Evolutionary conservation across 345 rosid genomes (phyloP).

Genomic region (Salix suchowensis): DNA sequence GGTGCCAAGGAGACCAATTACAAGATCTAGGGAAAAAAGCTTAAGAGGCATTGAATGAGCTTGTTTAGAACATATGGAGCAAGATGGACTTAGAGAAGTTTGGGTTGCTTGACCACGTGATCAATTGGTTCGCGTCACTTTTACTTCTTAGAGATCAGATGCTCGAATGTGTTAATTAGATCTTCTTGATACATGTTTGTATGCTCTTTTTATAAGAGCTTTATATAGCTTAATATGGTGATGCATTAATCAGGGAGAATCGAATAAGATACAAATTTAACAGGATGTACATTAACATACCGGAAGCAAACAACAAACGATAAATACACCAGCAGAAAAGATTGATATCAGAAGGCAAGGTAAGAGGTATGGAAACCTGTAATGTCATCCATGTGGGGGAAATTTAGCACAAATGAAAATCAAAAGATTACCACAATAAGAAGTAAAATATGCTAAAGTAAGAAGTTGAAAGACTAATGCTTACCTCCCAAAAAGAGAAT

Average conservation of each 20-base stretch:
- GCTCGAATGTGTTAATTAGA: background rate
- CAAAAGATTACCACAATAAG: background rate
- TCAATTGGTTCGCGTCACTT: too few relatives aligned
- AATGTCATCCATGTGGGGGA: slow-evolving; percentile 5
- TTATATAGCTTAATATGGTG: background rate
- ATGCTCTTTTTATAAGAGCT: background rate
- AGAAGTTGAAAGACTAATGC: background rate
- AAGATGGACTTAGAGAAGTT: too few relatives aligned
- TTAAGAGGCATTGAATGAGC: too few relatives aligned
- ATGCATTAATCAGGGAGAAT: background rate
- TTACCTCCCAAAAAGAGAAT: slow-evolving; percentile 66
- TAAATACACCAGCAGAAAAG: slow-evolving; percentile 42
- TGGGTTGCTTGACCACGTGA: too few relatives aligned
- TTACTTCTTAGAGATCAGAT: background rate
- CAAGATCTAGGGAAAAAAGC: too few relatives aligned
- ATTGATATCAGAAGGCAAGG: slow-evolving; percentile 70
- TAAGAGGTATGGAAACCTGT: slow-evolving; percentile 77
- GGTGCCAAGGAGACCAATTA: too few relatives aligned
- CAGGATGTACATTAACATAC: slow-evolving; percentile 31
- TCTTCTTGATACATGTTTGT: background rate
- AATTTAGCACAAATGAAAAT: slow-evolving; percentile 11
- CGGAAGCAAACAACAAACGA: slow-evolving; percentile 52
- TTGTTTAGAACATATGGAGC: too few relatives aligned
- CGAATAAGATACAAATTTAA: background rate
- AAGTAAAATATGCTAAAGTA: background rate